Evolutionary conservation across 495 filamentous ascomycete genomes (phyloP).

Genomic region (Talaromyces trachyspermus): DNA sequence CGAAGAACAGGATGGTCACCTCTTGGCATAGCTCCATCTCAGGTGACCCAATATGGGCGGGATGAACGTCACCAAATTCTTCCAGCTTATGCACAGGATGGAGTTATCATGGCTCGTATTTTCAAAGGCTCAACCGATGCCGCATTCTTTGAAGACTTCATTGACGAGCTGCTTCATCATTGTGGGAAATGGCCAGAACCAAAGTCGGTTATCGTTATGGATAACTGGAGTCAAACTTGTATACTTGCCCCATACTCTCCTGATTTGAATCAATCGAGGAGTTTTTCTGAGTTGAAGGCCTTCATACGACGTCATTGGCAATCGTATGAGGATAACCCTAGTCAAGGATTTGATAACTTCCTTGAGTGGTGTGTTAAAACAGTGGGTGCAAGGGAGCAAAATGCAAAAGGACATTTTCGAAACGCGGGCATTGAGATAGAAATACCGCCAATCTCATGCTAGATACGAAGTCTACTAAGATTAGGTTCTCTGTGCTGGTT

Average conservation of each 20-base stretch:
- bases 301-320: constrained; percentile 17
- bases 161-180: constrained; percentile 31
- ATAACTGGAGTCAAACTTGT: constrained; percentile 36
- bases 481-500: background rate
- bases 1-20: constrained; percentile 26
- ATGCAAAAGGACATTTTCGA: constrained; percentile 22
- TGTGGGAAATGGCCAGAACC: constrained; percentile 30
- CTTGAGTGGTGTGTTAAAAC: constrained; percentile 18
- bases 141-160: constrained; percentile 32
- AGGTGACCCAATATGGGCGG: constrained; percentile 25
- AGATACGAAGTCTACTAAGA: too few relatives aligned
- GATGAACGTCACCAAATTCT: constrained; percentile 30
- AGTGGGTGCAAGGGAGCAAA: constrained; percentile 15
- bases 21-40: constrained; percentile 20
- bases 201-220: constrained; percentile 38
- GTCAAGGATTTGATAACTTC: constrained; percentile 26
- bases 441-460: too few relatives aligned
- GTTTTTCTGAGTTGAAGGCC: constrained; percentile 20
- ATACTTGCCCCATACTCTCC: constrained; percentile 23
- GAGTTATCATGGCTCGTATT: constrained; percentile 26
- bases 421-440: too few relatives aligned
- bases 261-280: constrained; percentile 26
- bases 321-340: constrained; percentile 21
- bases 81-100: constrained; percentile 32
- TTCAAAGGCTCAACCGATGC: constrained; percentile 33